Conservation (phyloP, 108 stramenopile species). For the Skeletonema potamos region DNA sequence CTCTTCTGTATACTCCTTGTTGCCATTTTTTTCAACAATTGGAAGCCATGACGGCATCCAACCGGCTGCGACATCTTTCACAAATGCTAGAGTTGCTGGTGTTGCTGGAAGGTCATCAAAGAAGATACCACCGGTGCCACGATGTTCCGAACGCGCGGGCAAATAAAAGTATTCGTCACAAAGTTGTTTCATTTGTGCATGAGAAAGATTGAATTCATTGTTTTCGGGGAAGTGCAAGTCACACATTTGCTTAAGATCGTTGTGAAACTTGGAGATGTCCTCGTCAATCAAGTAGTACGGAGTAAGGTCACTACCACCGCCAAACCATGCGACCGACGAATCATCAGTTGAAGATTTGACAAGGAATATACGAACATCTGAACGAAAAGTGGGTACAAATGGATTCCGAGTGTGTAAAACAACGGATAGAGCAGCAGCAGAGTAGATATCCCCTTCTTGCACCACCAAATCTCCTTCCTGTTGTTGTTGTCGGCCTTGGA, state of each 20-base stretch:
- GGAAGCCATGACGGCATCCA: conserved; percentile 95
- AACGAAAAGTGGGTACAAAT: conserved; percentile 86
- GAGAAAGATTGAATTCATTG: conserved; percentile 48
- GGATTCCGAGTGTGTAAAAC: conserved; percentile 83
- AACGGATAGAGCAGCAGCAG: conserved; percentile 89
- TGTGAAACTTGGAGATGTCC: conserved; percentile 82
- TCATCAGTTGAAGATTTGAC: conserved; percentile 33
- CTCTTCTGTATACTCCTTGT: conserved; percentile 54
- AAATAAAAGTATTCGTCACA: conserved; percentile 96
- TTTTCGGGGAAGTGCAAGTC: conserved; percentile 51
- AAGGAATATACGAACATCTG: conserved; percentile 87
- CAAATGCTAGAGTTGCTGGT: conserved; percentile 50
- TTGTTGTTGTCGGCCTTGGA: conserved; percentile 61
- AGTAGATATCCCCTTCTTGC: conserved; percentile 76
- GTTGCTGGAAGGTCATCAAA: conserved; percentile 89
- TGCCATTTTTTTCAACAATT: conserved; percentile 62
- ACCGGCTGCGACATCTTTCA: conserved; percentile 67
- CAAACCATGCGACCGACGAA: conserved; percentile 59
- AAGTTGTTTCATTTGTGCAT: conserved; percentile 65
- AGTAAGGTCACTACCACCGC: conserved; percentile 89
- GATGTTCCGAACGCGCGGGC: conserved; percentile 88
- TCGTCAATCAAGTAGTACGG: conserved; percentile 90
- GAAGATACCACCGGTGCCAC: conserved; percentile 95
- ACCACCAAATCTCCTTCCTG: conserved; percentile 41
- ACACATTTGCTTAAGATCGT: conserved; percentile 61